phyloP scores from a whole-genome alignment of 192 early-diverging fungal species.

The Dissophora ornata region DNA sequence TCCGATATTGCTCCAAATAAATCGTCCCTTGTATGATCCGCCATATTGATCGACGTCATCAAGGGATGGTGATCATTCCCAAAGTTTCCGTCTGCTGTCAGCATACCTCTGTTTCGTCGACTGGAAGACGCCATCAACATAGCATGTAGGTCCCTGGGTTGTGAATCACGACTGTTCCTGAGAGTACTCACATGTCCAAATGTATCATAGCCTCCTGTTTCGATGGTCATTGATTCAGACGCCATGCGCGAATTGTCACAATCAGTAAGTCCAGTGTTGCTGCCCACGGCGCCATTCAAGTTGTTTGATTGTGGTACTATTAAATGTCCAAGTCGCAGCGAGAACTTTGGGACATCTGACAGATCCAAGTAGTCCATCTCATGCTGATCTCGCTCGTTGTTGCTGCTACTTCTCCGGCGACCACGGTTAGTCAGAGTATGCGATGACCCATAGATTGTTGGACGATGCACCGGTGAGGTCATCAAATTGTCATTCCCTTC shows the following conservation, averaged over 20 bases:
- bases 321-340: no score
- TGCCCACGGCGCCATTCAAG: no score
- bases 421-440: conserved; percentile 11
- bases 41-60: background rate
- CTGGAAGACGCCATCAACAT: conserved; percentile 7
- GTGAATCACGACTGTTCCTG: conserved; percentile 5
- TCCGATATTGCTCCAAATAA: conserved; percentile 4
- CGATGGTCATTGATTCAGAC: background rate
- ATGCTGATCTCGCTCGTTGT: background rate
- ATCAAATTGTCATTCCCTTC: background rate
- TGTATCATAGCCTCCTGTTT: conserved; percentile 12
- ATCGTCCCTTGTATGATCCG: background rate
- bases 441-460: conserved; percentile 21
- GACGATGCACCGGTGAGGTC: conserved; percentile 6
- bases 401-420: background rate
- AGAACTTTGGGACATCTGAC: conserved; percentile 1
- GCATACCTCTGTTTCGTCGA: conserved; percentile 1
- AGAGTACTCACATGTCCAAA: background rate
- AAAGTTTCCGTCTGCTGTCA: background rate
- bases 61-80: background rate
- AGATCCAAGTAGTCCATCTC: conserved; percentile 1
- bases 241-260: background rate
- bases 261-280: background rate
- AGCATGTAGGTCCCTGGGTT: conserved; percentile 17
- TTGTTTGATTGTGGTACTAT: no score